Evolutionary conservation across 805 yeast species (phyloP), one percentile per base, ranked within the genome.

Genomic region (Candida boleticola): DNA sequence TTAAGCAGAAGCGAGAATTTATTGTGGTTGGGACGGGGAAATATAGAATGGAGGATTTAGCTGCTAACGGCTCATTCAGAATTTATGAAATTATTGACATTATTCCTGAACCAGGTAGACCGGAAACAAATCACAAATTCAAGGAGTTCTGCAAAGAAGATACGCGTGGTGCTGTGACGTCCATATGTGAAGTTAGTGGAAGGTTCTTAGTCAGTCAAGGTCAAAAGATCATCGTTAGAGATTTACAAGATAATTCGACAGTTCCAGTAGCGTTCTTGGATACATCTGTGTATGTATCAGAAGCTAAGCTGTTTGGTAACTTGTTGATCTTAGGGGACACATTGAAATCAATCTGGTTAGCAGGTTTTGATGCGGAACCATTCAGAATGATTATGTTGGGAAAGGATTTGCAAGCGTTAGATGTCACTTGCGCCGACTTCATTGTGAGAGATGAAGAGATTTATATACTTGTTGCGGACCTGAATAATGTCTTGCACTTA

Each of bases 291-390:
- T 88, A 79, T 59, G 80, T 88, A 2, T 73, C 85, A 5, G 95
- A 87, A 49, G 76, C 88, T 13, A 90, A 90, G 62, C 74, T 89
- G 49, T 80, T 89, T 58, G 90, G 95, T 30, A 88, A 90, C 58
- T 65, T 92, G 53, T 58, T 92, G n/a, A 53, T 89, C 1, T 63
- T 89, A 14, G 95, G 95, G 16, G 99, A 93, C 61, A 69, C 87
- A 0, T 72, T 81, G 62, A 84, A 86, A 51, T 79, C 89, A 50
- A 71, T 88, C 3, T 81, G 89, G 70, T 71, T 93, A 43, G 81
- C 83, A 22, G 97, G 97, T 1, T 90, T 89, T 64, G 96, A 89
- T 60, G 92, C 95, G 2, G 97, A 92, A 54, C 99, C 99, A 0
- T 90, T 87, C 59, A 69, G 97, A 49, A 81, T 92, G 82, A 71